Evolutionary conservation across 2,329 filamentous ascomycete species (phyloP).

Genomic region (Colletotrichum higginsianum): DNA sequence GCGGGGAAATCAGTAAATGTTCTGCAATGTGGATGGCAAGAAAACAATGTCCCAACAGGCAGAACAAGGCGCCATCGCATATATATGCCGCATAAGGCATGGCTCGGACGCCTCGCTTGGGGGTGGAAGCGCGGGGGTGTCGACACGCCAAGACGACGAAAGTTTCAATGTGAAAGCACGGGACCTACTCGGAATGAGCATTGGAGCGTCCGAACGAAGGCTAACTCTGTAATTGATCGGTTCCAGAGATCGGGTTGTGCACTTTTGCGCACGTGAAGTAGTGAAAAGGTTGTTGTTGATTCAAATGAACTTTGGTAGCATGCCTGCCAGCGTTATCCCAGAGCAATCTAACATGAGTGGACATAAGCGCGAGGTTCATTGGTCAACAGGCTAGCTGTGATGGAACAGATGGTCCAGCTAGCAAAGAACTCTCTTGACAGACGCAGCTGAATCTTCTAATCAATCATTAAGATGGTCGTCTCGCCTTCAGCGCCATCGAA

Average conservation of each 20-base stretch:
- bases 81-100: slow-evolving; percentile 38
- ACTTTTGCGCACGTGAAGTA: no score
- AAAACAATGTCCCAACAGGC: slow-evolving; percentile 5
- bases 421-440: no score
- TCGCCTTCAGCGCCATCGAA: no score
- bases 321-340: neutral
- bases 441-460: no score
- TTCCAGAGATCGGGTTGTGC: neutral
- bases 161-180: slow-evolving; percentile 4
- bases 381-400: neutral
- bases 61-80: slow-evolving; percentile 28
- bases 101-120: slow-evolving; percentile 1
- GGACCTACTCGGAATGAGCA: neutral
- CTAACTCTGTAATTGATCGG: no score
- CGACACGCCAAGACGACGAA: neutral
- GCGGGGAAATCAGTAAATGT: neutral
- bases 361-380: slow-evolving; percentile 16
- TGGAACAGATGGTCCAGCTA: no score
- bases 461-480: no score
- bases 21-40: neutral
- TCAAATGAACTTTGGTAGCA: neutral
- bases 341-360: neutral
- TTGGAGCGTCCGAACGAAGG: no score
- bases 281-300: no score
- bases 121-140: slow-evolving; percentile 20